Evolutionary conservation across 345 rosid genomes (phyloP).

Genomic region (Populus tremula): DNA sequence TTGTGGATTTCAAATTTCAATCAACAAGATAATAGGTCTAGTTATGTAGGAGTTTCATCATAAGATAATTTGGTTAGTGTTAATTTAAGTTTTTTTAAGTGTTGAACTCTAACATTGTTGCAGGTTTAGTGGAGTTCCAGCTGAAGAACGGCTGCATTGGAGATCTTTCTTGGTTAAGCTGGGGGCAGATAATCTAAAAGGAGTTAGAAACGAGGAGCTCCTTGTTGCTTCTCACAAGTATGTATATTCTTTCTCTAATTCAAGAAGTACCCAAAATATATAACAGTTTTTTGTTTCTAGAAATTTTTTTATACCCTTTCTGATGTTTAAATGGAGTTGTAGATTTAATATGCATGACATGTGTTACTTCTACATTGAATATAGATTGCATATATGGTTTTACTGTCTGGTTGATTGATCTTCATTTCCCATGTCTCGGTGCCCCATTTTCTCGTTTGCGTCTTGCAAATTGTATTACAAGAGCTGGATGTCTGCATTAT

Average conservation of each 20-base stretch:
- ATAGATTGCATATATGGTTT: neutral
- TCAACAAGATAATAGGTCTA: neutral
- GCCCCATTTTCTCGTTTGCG: neutral
- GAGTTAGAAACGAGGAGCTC: constrained; percentile 88
- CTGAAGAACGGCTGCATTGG: constrained; percentile 95
- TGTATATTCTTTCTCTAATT: neutral
- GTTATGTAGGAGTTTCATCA: neutral
- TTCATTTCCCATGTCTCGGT: neutral
- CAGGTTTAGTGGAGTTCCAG: constrained; percentile 94
- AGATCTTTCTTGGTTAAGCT: constrained; percentile 86
- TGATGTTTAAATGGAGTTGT: neutral
- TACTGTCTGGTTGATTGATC: neutral
- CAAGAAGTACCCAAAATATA: neutral
- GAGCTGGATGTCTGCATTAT: neutral
- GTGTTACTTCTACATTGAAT: neutral
- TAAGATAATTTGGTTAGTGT: neutral
- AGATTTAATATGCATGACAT: neutral
- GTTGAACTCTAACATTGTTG: constrained; percentile 1
- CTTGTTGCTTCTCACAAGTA: constrained; percentile 97
- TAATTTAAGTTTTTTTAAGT: neutral
- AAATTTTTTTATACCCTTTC: neutral
- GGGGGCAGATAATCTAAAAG: constrained; percentile 89
- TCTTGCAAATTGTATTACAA: neutral
- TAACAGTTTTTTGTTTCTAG: neutral
- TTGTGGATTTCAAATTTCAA: neutral